Percentiles rank a stretch among this genome's conserved stretches.
phyloP scores from a whole-genome alignment of 768 basidiomycete species.

The Epithele typhae region DNA sequence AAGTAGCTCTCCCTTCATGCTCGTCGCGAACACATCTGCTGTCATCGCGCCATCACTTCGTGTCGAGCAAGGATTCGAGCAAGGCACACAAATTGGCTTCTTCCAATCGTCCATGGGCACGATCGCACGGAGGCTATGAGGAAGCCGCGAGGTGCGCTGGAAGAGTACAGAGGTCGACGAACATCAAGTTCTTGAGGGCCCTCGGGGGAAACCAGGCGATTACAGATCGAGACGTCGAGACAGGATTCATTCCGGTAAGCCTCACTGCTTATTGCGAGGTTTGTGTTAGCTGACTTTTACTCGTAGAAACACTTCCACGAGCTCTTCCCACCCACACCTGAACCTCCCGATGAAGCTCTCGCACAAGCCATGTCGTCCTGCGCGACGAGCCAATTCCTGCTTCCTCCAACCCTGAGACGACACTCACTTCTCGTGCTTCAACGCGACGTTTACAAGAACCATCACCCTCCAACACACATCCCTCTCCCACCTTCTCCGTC shows the following conservation, averaged over 20 bases:
- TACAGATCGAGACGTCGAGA: conserved; percentile 76
- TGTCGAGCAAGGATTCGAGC: conserved; percentile 86
- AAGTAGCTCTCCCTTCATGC: background rate
- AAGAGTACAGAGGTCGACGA: conserved; percentile 86
- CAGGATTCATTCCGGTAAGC: conserved; percentile 83
- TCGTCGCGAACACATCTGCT: conserved; percentile 13
- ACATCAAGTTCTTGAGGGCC: conserved; percentile 80
- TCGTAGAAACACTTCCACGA: conserved; percentile 75
- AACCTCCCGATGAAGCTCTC: conserved; percentile 59
- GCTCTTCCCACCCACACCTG: conserved; percentile 65
- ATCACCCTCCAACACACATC: conserved; percentile 66
- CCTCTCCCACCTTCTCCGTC: too few species aligned
- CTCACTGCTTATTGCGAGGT: background rate
- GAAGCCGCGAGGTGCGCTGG: conserved; percentile 73
- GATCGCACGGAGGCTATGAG: conserved; percentile 83
- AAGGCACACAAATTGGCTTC: conserved; percentile 78
- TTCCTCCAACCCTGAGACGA: conserved; percentile 58
- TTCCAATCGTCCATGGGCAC: conserved; percentile 88
- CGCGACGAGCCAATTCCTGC: conserved; percentile 46
- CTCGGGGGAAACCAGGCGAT: conserved; percentile 79
- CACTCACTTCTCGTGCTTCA: conserved; percentile 73
- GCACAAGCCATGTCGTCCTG: conserved; percentile 74
- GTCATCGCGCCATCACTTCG: conserved; percentile 59
- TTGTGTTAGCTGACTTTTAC: background rate
- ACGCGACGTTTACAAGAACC: conserved; percentile 59